Conservation (phyloP, 164 flowering plant species). For the Santalum album region DNA sequence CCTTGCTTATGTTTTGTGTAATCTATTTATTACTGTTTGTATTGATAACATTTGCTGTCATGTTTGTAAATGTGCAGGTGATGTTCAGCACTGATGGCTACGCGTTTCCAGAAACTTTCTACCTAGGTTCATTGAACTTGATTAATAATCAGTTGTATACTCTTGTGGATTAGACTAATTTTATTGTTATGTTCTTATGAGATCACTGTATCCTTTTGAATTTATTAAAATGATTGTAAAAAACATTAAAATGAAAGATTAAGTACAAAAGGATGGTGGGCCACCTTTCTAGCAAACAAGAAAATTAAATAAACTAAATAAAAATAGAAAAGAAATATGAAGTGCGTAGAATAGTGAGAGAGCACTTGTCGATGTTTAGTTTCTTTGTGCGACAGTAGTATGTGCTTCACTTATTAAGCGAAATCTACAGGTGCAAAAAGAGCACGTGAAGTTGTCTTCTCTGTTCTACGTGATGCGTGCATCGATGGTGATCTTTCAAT, state of each 20-base stretch:
- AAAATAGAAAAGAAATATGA: too few relatives aligned
- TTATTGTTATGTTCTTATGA: background rate
- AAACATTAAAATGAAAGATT: too few relatives aligned
- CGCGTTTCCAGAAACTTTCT: slow-evolving; percentile 86
- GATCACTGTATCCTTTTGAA: background rate
- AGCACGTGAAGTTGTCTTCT: slow-evolving; percentile 68
- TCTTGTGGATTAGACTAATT: background rate
- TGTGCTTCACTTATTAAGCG: background rate
- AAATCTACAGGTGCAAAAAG: slow-evolving; percentile 63
- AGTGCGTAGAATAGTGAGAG: too few relatives aligned
- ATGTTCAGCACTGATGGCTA: slow-evolving; percentile 98
- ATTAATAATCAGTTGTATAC: background rate
- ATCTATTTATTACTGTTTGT: too few relatives aligned
- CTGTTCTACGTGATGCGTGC: slow-evolving; percentile 80
- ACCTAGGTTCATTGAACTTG: slow-evolving; percentile 49
- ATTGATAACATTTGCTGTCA: background rate
- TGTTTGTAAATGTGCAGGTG: slow-evolving; percentile 45
- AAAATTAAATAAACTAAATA: too few relatives aligned
- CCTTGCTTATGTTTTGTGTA: too few relatives aligned
- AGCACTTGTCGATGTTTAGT: too few relatives aligned
- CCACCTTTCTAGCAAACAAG: too few relatives aligned
- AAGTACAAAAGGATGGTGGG: too few relatives aligned
- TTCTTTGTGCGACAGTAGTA: too few relatives aligned
- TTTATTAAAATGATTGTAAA: too few relatives aligned
- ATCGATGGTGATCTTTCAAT: slow-evolving; percentile 74